Evolutionary conservation across 345 rosid species (phyloP), one percentile per base, ranked within the genome.

Genomic region (Acer yangbiense): DNA sequence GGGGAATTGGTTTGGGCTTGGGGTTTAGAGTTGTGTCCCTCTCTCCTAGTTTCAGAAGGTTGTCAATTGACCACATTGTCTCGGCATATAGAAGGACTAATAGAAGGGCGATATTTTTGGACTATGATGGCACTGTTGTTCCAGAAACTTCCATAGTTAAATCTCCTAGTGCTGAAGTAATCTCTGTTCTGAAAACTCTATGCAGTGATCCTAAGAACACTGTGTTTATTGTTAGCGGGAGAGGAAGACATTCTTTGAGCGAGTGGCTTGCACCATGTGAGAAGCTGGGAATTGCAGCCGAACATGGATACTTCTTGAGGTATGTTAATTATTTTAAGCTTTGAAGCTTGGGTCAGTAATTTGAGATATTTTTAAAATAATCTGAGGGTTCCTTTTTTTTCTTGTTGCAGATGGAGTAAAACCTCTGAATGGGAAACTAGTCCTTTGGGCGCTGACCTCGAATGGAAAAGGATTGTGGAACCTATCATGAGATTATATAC

Each of bases 261-360:
- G 89, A 89, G 57, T 90, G 97, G 94, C 85, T 92, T 61, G 88
- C 89, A 48, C 87, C 92, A 3, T 92, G 97, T 81, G 91, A 88
- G 43, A 87, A 70, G 81, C 80, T 92, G n/a, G 97, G 97, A 63
- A 89, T 92, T 69, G 97, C 97, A n/a, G 97, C 97, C 67, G 97
- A 92, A 78, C 97, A 92, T 67, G 94, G 97, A 27, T 88, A 90
- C 81, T 92, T 86, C 75, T 79, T 87, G 43, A 89, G 94, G 97
- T 90, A 77, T 60, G 74, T 6, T n/a, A 35, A 11, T 5, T 20
- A 18, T 61, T 13, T 13, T 72, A 10, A 14, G 11, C 25, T 48
- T 79, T n/a, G 20, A 41, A 44, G 63, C 10, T 29, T 25, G 48
- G 62, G 48, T 50, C 35, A 20, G 44, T 71, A 54, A 64, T 73